phyloP scores from a whole-genome alignment of 176 grass and related monocot species.

The Carex kokanica region DNA sequence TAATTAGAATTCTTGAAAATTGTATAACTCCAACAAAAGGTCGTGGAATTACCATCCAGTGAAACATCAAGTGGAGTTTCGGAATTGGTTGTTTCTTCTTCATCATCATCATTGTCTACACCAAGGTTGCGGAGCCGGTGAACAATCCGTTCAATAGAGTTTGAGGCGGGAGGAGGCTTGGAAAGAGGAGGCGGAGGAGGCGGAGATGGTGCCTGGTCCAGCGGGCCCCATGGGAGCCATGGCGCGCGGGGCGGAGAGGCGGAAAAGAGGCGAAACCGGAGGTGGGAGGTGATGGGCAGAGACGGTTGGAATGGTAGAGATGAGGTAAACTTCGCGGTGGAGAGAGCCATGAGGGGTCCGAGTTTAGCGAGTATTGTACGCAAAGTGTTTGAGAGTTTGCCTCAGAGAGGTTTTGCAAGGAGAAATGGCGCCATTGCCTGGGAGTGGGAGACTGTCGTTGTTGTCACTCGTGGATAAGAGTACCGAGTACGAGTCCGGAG shows the following conservation, averaged over 20 bases:
- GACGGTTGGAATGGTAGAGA: conserved; percentile 64
- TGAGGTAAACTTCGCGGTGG: conserved; percentile 35
- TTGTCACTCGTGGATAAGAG: background rate
- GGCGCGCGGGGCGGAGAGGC: conserved; percentile 29
- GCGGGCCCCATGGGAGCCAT: conserved; percentile 63
- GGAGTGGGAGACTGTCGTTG: background rate
- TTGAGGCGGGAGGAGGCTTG: conserved; percentile 8
- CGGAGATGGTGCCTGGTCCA: conserved; percentile 31
- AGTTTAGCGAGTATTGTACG: background rate
- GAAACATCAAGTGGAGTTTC: conserved; percentile 21
- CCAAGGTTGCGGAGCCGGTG: conserved; percentile 83
- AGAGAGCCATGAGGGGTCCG: conserved; percentile 47
- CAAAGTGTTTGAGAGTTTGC: background rate
- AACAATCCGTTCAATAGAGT: conserved; percentile 86
- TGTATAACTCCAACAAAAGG: background rate
- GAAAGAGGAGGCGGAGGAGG: conserved; percentile 20
- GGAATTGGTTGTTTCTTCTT: conserved; percentile 8
- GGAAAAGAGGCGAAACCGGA: conserved; percentile 35
- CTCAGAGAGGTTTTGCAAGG: conserved; percentile 8
- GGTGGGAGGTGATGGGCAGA: conserved; percentile 45
- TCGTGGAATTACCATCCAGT: conserved; percentile 3
- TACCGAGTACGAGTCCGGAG: background rate
- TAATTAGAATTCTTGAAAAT: background rate
- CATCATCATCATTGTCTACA: conserved; percentile 62
- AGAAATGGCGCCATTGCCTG: conserved; percentile 27